phyloP scores from a whole-genome alignment of 1,139 yeast species.

The Schwanniomyces etchellsii region DNA sequence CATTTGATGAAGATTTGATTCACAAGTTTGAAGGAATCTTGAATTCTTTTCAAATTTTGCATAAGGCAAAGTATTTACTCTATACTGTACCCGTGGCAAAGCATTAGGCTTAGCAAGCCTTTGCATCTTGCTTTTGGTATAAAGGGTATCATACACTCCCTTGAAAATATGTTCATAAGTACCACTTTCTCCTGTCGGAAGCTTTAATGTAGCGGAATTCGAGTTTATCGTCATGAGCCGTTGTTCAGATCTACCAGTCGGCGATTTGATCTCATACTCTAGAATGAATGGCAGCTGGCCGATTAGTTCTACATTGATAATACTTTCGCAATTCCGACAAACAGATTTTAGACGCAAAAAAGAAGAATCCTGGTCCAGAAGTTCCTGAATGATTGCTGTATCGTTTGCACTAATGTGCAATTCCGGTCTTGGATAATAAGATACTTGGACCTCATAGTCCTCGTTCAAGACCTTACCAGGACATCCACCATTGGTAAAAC shows the following conservation, averaged over 20 bases:
- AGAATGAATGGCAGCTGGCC: constrained; percentile 75
- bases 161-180: constrained; percentile 55
- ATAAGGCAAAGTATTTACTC: constrained; percentile 56
- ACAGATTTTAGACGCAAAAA: constrained; percentile 23
- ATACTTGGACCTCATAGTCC: constrained; percentile 34
- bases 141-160: constrained; percentile 62
- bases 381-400: constrained; percentile 12
- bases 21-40: constrained; percentile 53
- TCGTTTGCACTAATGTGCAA: constrained; percentile 19
- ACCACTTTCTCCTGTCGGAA: constrained; percentile 45
- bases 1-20: constrained; percentile 32
- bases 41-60: constrained; percentile 46
- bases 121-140: constrained; percentile 42
- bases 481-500: constrained; percentile 64
- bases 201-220: constrained; percentile 18
- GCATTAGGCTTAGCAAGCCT: constrained; percentile 19
- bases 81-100: constrained; percentile 48
- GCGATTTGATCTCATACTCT: constrained; percentile 59
- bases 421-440: constrained; percentile 55
- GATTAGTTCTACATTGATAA: constrained; percentile 20
- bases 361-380: constrained; percentile 9
- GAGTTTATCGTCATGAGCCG: constrained; percentile 28
- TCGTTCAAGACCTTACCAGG: constrained; percentile 46
- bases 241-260: constrained; percentile 44
- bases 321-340: constrained; percentile 27